Evolutionary conservation across 2,329 filamentous ascomycete species (phyloP), one percentile per base, ranked within the genome.

Genomic region (Talaromyces sp.): DNA sequence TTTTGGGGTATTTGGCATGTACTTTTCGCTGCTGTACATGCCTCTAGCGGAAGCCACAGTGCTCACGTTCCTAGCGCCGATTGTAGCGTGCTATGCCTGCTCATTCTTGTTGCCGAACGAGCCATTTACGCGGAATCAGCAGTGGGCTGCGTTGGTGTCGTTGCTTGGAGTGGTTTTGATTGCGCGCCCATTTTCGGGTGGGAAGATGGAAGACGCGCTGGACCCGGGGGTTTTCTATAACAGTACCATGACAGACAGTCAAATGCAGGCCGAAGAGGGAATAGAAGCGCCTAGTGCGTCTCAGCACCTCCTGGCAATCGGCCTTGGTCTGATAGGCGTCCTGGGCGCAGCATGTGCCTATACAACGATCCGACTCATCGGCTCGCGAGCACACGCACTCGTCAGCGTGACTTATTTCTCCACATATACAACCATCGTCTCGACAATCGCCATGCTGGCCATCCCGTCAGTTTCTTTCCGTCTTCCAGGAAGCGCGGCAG

Each of bases 21-120:
- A 88, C 68, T 87, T 87, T 68, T 88, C 86, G 7, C 77, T 90
- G 61, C 84, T 90, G 70, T 96, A 96, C 68, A 84, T 96, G 3
- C 90, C 91, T 0, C 82, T 96, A 2, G 89, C 91, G 16, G 92
- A 96, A 72, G 92, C 92, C 2, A 95, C 91, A 0, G 92, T 96
- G 36, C 89, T 97, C 59, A 95, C 91, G 8, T 97, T 96, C 72
- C 82, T 96, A 5, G 86, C 89, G 0, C 93, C 93, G 0, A 89
- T 88, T 14, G 81, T 96, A 5, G 85, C 91, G 23, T 91, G 90
- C 61, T 91, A 93, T 78, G 83, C 89, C 18, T 96, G 92, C 72
- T 92, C 89, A 40, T 79, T 92, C 60, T 76, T 93, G 42, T 83
- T 88, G 27, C 73, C 76, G 61, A 85, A 87, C 57, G 91, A 96